A percentile compares a stretch with the other conserved stretches of the same genome.
Evolutionary conservation across 116 monocot genomes (phyloP).

Genomic region (Trichopus zeylanicus): DNA sequence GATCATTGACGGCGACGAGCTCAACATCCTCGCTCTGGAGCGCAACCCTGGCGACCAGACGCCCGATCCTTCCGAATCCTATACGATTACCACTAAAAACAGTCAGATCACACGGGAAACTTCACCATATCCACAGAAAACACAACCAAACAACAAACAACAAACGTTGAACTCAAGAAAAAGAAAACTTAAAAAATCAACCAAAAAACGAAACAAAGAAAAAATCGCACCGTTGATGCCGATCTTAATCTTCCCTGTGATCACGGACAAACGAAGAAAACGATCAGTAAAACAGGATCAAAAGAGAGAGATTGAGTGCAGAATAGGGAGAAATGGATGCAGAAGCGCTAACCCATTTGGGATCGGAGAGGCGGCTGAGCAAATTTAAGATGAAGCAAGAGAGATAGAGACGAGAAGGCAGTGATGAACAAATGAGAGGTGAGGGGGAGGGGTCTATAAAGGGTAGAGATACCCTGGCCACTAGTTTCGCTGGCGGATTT

Average conservation of each 20-base stretch:
- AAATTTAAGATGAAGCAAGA: not conserved
- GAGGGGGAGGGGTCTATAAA: not conserved
- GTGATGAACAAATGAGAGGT: not conserved
- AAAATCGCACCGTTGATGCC: constrained; percentile 29
- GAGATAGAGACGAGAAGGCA: not conserved
- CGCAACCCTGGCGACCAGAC: constrained; percentile 71
- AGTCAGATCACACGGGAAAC: not conserved
- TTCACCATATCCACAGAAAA: too few relatives aligned
- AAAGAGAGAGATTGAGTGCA: not conserved
- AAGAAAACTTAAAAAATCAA: not conserved
- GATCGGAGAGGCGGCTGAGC: not conserved
- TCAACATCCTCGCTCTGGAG: constrained; percentile 71
- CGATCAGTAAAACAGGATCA: not conserved
- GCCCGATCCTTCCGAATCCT: constrained; percentile 70
- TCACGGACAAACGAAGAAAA: not conserved
- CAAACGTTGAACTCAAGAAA: not conserved
- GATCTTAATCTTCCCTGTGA: constrained; percentile 26
- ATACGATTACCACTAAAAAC: not conserved
- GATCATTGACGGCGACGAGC: constrained; percentile 83
- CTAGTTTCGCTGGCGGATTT: not conserved
- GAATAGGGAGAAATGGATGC: not conserved
- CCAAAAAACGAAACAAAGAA: not conserved
- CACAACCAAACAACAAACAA: constrained; percentile 1
- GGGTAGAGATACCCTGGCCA: not conserved
- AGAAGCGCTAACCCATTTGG: not conserved